A percentile compares a stretch with the other conserved stretches of the same genome.
Evolutionary conservation across 164 flowering plant species (phyloP).

Genomic region (Berberis vulgaris): DNA sequence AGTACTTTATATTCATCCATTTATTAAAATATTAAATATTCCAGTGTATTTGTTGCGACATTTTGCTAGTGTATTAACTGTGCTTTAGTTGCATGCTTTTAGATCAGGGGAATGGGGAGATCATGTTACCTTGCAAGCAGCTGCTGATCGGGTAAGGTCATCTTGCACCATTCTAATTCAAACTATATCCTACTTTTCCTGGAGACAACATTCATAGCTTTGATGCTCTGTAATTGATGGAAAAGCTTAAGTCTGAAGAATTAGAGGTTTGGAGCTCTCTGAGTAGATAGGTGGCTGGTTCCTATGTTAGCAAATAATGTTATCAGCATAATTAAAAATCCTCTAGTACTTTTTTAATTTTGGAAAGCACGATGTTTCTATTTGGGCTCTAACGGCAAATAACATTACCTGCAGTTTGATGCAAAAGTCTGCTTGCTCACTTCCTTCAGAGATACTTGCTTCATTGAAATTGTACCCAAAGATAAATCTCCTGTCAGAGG

Average conservation of each 20-base stretch:
- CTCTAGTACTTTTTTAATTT: too few relatives aligned
- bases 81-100: conserved; percentile 6
- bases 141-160: conserved; percentile 76
- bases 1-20: neutral
- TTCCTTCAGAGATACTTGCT: conserved; percentile 72
- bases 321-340: too few relatives aligned
- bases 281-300: too few relatives aligned
- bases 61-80: conserved; percentile 10
- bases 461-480: conserved; percentile 77
- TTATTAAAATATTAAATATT: too few relatives aligned
- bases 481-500: conserved; percentile 54
- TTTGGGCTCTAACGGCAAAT: neutral
- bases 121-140: conserved; percentile 92
- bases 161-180: neutral
- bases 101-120: conserved; percentile 99
- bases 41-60: neutral
- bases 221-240: neutral
- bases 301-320: too few relatives aligned
- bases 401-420: conserved; percentile 46
- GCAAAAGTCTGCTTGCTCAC: conserved; percentile 80
- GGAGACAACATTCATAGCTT: neutral
- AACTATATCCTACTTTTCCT: neutral
- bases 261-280: too few relatives aligned
- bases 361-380: neutral
- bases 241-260: too few relatives aligned